phyloP scores from a whole-genome alignment of 2,329 filamentous ascomycete species.

The Neonectria coccinea region DNA sequence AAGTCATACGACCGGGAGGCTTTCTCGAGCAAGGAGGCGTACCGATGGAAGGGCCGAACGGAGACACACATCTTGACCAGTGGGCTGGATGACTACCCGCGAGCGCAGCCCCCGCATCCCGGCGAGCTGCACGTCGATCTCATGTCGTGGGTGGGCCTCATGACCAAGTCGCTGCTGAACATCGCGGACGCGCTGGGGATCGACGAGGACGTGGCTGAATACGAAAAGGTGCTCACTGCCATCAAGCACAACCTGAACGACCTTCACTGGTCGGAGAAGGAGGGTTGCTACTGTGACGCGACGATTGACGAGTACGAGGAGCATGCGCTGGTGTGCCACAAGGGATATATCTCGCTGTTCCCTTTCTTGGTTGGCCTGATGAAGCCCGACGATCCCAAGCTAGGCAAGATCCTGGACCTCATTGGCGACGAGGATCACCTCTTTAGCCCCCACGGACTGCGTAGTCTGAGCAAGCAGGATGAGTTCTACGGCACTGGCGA shows the following conservation, averaged over 20 bases:
- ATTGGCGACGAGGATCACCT: slow-evolving; percentile 85
- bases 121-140: slow-evolving; percentile 96
- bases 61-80: slow-evolving; percentile 90
- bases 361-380: slow-evolving; percentile 90
- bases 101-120: slow-evolving; percentile 91
- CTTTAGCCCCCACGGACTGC: slow-evolving; percentile 90
- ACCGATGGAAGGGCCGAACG: slow-evolving; percentile 93
- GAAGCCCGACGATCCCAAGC: slow-evolving; percentile 76
- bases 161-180: slow-evolving; percentile 85
- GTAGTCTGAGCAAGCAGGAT: slow-evolving; percentile 87
- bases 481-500: slow-evolving; percentile 89
- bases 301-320: slow-evolving; percentile 97
- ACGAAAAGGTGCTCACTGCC: slow-evolving; percentile 77
- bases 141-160: slow-evolving; percentile 97
- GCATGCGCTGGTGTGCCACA: slow-evolving; percentile 89
- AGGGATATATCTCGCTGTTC: slow-evolving; percentile 94
- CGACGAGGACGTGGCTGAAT: slow-evolving; percentile 79
- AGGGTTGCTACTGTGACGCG: slow-evolving; percentile 90
- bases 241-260: slow-evolving; percentile 90
- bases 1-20: slow-evolving; percentile 91
- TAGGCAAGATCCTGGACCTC: slow-evolving; percentile 81
- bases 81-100: slow-evolving; percentile 95
- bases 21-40: slow-evolving; percentile 90
- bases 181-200: slow-evolving; percentile 82
- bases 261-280: slow-evolving; percentile 88